These are phyloP conservation scores for Emergomyces orientalis DNA, from an alignment of 2,329 filamentous ascomycete species.

Conservation along the genomic window DNA sequence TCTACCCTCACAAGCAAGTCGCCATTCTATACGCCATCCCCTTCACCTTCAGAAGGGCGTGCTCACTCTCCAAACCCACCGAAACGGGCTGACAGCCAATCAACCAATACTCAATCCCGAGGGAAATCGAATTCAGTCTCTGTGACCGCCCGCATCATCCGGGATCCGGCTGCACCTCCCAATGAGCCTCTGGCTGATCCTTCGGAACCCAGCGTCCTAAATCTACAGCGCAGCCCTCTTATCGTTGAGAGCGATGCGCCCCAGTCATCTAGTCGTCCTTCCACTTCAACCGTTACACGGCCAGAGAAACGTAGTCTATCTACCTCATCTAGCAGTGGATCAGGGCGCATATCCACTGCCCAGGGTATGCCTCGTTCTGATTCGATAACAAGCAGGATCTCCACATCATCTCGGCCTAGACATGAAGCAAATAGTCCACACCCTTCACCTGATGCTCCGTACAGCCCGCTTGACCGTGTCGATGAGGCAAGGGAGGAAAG, in stretches of 20 bases:
- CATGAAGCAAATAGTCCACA: slow-evolving; percentile 25
- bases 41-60: slow-evolving; percentile 20
- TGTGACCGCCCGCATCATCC: slow-evolving; percentile 74
- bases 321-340: slow-evolving; percentile 31
- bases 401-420: slow-evolving; percentile 31
- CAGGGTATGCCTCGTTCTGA: slow-evolving; percentile 29
- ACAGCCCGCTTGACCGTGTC: slow-evolving; percentile 20
- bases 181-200: slow-evolving; percentile 22
- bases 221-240: slow-evolving; percentile 49
- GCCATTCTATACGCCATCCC: slow-evolving; percentile 20
- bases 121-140: slow-evolving; percentile 62
- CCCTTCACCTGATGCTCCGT: slow-evolving; percentile 28
- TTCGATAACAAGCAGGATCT: slow-evolving; percentile 30
- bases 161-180: slow-evolving; percentile 45
- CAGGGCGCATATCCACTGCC: slow-evolving; percentile 32
- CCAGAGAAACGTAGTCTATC: slow-evolving; percentile 31
- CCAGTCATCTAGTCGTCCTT: slow-evolving; percentile 20
- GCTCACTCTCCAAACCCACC: slow-evolving; percentile 23
- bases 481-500: slow-evolving; percentile 41
- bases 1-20: slow-evolving; percentile 20
- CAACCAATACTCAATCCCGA: slow-evolving; percentile 19
- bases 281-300: slow-evolving; percentile 18
- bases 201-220: slow-evolving; percentile 29
- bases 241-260: slow-evolving; percentile 56
- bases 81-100: slow-evolving; percentile 24